A percentile compares a stretch with the other conserved stretches of the same genome.
Evolutionary conservation across 305 asterid genomes (phyloP).

Genomic region (Withania somnifera): DNA sequence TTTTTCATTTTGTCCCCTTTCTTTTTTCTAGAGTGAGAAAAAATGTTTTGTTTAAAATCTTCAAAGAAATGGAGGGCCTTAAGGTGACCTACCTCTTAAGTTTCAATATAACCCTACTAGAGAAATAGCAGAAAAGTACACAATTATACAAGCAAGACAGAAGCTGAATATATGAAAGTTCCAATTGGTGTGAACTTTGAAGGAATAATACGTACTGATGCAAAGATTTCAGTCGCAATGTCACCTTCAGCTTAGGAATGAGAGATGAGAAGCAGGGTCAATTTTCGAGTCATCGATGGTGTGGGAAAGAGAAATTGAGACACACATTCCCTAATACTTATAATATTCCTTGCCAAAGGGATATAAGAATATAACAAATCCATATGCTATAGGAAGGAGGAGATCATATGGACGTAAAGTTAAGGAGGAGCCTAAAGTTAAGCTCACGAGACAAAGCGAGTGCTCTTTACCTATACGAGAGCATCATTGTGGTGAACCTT

Average conservation of each 20-base stretch:
- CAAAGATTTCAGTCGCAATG: not conserved
- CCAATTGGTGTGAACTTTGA: not conserved
- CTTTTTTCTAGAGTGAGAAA: not conserved
- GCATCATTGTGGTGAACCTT: no score
- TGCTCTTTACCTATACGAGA: no score
- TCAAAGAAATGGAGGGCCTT: not conserved
- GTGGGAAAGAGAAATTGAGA: not conserved
- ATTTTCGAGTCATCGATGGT: not conserved
- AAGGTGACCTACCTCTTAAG: not conserved
- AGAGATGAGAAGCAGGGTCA: not conserved
- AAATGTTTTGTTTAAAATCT: not conserved
- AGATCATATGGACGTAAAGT: not conserved
- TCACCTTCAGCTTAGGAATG: not conserved
- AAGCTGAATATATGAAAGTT: not conserved
- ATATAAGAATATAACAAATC: not conserved
- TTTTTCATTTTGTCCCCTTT: not conserved
- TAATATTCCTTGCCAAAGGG: not conserved
- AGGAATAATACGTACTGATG: not conserved
- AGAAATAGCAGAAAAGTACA: not conserved
- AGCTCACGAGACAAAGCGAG: no score
- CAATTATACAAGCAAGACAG: not conserved
- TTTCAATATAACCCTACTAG: not conserved
- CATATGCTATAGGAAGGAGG: not conserved
- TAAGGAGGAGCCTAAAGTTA: no score
- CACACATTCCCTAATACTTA: not conserved